phyloP scores from a whole-genome alignment of 495 filamentous ascomycete genomes.

The Trichocladium uniseriatum region DNA sequence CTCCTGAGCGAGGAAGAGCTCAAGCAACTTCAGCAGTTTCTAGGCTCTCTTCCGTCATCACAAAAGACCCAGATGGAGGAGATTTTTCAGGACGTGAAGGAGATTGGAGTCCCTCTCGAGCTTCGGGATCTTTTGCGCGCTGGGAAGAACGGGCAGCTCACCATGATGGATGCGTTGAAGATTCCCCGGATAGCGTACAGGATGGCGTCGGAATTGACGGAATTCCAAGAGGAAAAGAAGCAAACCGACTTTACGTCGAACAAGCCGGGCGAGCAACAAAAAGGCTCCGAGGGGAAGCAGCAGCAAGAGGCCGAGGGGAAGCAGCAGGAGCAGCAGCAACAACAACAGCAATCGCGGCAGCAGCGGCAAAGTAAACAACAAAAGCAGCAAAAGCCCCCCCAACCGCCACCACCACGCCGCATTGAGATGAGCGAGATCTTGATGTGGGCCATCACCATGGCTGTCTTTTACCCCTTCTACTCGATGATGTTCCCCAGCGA shows the following conservation, averaged over 20 bases:
- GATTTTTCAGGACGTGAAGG: constrained; percentile 10
- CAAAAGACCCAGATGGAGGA: constrained; percentile 1
- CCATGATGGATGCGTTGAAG: constrained; percentile 52
- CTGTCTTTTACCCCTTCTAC: constrained; percentile 18
- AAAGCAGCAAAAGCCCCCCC: constrained; percentile 21
- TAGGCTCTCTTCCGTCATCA: background rate
- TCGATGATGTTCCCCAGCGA: constrained; percentile 14
- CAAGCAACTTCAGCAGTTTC: background rate
- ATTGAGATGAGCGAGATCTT: constrained; percentile 7
- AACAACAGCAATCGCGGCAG: constrained; percentile 23
- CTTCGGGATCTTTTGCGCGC: constrained; percentile 21
- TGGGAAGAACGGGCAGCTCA: constrained; percentile 49
- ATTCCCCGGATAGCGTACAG: constrained; percentile 11
- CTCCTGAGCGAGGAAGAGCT: constrained; percentile 22
- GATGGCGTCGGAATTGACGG: constrained; percentile 12
- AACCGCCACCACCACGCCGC: constrained; percentile 1
- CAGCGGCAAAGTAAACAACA: constrained; percentile 18
- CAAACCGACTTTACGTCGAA: constrained; percentile 13
- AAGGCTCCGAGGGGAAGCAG: constrained; percentile 13
- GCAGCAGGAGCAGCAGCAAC: constrained; percentile 20
- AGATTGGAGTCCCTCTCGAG: constrained; percentile 22
- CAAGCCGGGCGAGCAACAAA: constrained; percentile 11
- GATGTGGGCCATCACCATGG: constrained; percentile 6
- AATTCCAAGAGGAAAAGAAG: background rate
- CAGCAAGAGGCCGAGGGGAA: constrained; percentile 1